Evolutionary conservation across 768 basidiomycete species (phyloP), one percentile per base, ranked within the genome.

Genomic region (Albatrellus ellisii): DNA sequence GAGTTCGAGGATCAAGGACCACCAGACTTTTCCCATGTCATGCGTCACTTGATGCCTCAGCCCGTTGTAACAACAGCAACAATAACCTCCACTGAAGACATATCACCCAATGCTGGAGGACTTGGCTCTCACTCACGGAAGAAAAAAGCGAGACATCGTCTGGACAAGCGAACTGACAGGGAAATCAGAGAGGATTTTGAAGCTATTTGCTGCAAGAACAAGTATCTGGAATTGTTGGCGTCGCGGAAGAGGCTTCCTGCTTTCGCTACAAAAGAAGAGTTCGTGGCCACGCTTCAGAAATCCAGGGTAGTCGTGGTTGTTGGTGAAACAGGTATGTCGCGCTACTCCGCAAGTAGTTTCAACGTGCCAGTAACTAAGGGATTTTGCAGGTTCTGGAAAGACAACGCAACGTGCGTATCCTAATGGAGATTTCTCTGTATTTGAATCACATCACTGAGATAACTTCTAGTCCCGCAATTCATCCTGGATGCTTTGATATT

Each of bases 341-440:
- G 11, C 28, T 38, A 32, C 39, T 22, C 26, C 17, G 28, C 17
- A 12, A 44, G 46, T 53, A 7, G 27, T 26, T 15, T n/a, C n/a
- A n/a, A n/a, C n/a, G n/a, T n/a, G n/a, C n/a, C n/a, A n/a, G n/a
- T n/a, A n/a, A n/a, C n/a, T n/a, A n/a, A n/a, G n/a, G n/a, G n/a
- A n/a, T n/a, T n/a, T n/a, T n/a, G n/a, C n/a, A 72, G 84, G 91
- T 37, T 88, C 82, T 39, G 91, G 91, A 21, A 97, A 97, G 60
- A 91, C 88, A 2, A 91, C 88, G 0, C 88, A 91, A 54, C 54
- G 84, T 87, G 51, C 45, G 69, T 47, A 35, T 39, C 17, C 29
- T 20, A 20, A 27, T 8, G 3, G 9, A 33, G n/a, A 22, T 44
- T 1, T 34, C 10, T 2, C 35, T 21, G 20, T 4, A 36, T 14